Evolutionary conservation across 2,329 filamentous ascomycete genomes (phyloP).

Genomic region (Thyridium curvatum): DNA sequence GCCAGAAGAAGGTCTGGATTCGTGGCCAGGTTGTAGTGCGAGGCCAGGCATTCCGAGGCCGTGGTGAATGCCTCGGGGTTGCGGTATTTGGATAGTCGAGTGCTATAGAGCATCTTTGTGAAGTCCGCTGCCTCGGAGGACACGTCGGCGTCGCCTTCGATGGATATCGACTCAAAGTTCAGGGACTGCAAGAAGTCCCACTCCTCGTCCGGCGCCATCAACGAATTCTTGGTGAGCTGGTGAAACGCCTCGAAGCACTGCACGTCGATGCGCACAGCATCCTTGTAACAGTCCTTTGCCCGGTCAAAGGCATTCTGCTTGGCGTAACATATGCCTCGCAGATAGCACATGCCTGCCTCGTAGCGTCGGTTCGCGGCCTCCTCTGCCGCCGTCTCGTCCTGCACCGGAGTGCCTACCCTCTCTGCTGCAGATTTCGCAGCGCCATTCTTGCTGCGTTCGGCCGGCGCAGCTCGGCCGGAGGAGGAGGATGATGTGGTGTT

Average conservation of each 20-base stretch:
- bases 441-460: conserved; percentile 15
- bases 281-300: conserved; percentile 97
- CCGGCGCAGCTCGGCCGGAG: conserved; percentile 1
- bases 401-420: conserved; percentile 3
- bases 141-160: conserved; percentile 30
- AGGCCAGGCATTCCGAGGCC: conserved; percentile 85
- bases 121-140: conserved; percentile 89
- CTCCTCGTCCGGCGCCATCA: conserved; percentile 85
- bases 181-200: conserved; percentile 83
- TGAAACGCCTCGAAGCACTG: conserved; percentile 98
- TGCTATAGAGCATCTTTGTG: conserved; percentile 93
- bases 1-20: conserved; percentile 91
- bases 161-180: conserved; percentile 78
- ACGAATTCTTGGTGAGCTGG: conserved; percentile 92
- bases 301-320: conserved; percentile 97
- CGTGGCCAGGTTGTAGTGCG: conserved; percentile 79
- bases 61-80: conserved; percentile 76
- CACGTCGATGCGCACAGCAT: conserved; percentile 92
- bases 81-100: conserved; percentile 88
- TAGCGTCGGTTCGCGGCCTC: conserved; percentile 73
- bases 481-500: conserved; percentile 8
- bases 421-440: conserved; percentile 16
- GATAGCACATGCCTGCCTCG: conserved; percentile 95
- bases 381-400: conserved; percentile 43
- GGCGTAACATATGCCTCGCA: conserved; percentile 88